Base-by-base conservation (phyloP, 176 grass and related monocot genomes). In the Triticum turgidum region DNA sequence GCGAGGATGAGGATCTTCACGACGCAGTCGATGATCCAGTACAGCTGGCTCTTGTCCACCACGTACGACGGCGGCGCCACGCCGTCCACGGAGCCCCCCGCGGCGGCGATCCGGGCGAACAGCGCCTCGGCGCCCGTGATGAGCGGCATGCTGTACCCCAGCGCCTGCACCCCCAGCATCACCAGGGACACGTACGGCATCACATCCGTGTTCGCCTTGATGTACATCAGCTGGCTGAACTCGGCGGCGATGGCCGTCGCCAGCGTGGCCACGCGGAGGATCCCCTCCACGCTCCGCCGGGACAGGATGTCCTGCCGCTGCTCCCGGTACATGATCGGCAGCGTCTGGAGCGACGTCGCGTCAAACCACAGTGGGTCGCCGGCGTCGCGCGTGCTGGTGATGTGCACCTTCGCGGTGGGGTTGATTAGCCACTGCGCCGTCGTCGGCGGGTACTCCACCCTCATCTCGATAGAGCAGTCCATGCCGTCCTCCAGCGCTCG, bases 381-480 rank as follows among this genome's bases (percentile, higher is more conserved):
- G 77, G 76, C 9, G 41, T 77, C 87, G 51, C 95, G 92, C 84
- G 38, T 84, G 84, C 95, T 98, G 20, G 66, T 21, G 39, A 98
- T 80, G 21, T 34, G 87, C 39, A 98, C 65, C 79, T 90, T 93
- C n/a, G 83, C 91, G 35, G 85, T 87, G 1, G 93, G 95, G 85
- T 90, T 95, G 80, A 95, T 89, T 41, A 95, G 68, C 95, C 95
- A 98, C 84, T 89, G 84, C 79, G 93, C 89, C 47, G 89, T 98
- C 24, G 91, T 95, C 32, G 95, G 95, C 61, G 95, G 95, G 74
- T 98, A 98, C 41, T 93, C 95, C 45, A 95, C 78, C 85, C 64
- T 87, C 77, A 95, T 77, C 86, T 98, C 95, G 70, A 98, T 87
- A n/a, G 87, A 92, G 85, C 95, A 98, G 86, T 98, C 95, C 79